Conservation (phyloP, 83 land plant species). For the Picea abies region DNA sequence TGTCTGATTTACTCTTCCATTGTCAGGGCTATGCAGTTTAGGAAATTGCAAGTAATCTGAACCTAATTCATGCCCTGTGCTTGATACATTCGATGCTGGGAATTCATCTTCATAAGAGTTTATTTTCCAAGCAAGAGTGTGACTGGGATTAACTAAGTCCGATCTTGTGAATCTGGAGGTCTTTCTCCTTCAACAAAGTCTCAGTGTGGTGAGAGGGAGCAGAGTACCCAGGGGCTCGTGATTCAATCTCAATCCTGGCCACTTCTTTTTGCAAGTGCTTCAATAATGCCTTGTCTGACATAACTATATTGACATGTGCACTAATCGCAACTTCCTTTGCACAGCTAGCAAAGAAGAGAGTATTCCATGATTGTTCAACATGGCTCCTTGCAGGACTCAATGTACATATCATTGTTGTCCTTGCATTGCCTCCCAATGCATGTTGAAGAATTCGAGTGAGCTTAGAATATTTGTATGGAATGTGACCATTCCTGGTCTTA, state of each 20-base stretch:
- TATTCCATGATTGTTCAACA: constrained; percentile 36
- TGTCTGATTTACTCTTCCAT: not conserved
- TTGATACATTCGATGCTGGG: constrained; percentile 29
- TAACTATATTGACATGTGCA: constrained; percentile 49
- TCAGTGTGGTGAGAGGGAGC: constrained; percentile 23
- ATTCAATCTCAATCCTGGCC: constrained; percentile 45
- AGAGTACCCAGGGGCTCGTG: constrained; percentile 30
- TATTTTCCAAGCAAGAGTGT: constrained; percentile 13
- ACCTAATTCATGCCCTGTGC: constrained; percentile 7
- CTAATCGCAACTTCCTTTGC: constrained; percentile 50
- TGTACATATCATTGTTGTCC: constrained; percentile 89
- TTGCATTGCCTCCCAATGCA: constrained; percentile 85
- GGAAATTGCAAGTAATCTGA: not conserved
- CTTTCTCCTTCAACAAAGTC: constrained; percentile 11
- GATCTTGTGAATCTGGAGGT: constrained; percentile 13
- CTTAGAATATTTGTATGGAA: constrained; percentile 89
- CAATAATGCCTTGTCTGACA: constrained; percentile 26
- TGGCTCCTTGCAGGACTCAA: constrained; percentile 60
- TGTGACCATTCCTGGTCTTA: constrained; percentile 60
- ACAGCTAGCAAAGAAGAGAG: constrained; percentile 34
- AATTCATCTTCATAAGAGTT: constrained; percentile 29
- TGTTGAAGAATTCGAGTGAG: constrained; percentile 86
- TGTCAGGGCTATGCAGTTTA: not conserved
- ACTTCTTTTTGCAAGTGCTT: constrained; percentile 31
- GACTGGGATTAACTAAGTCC: constrained; percentile 11